Evolutionary conservation across 140 eudicot genomes (phyloP).

Genomic region (Senecio squalidus): DNA sequence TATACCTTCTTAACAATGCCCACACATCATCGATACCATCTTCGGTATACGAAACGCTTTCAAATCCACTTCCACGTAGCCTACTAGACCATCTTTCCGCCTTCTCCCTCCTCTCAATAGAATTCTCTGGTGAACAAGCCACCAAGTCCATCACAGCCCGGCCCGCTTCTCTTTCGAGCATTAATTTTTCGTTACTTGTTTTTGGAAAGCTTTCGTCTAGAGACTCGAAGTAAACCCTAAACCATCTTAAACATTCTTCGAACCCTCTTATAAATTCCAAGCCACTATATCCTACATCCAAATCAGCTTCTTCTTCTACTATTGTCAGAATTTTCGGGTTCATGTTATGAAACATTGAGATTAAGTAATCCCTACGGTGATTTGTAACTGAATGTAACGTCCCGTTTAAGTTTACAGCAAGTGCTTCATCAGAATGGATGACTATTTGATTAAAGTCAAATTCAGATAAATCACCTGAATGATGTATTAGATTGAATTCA

Average conservation of each 20-base stretch:
- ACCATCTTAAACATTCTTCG: conserved; percentile 77
- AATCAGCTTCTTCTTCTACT: conserved; percentile 93
- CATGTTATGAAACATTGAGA: conserved; percentile 49
- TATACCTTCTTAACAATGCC: conserved; percentile 83
- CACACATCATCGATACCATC: conserved; percentile 93
- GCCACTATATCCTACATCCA: conserved; percentile 47
- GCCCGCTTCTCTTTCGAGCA: conserved; percentile 86
- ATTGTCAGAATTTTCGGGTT: conserved; percentile 72
- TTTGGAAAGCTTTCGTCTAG: conserved; percentile 68
- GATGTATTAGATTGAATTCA: conserved; percentile 60
- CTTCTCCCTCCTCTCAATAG: conserved; percentile 78
- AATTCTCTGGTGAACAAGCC: conserved; percentile 60
- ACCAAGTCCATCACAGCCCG: conserved; percentile 79
- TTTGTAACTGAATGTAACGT: conserved; percentile 47
- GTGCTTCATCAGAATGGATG: conserved; percentile 66
- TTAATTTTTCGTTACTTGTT: conserved; percentile 81
- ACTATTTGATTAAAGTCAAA: conserved; percentile 42
- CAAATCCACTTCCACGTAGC: conserved; percentile 45
- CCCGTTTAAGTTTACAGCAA: conserved; percentile 69
- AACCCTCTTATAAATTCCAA: conserved; percentile 72
- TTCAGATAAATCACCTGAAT: conserved; percentile 64
- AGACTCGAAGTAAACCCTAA: conserved; percentile 81
- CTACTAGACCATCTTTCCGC: conserved; percentile 71
- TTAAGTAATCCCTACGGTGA: conserved; percentile 46
- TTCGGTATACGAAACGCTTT: conserved; percentile 45